Evolutionary conservation across 2,329 filamentous ascomycete species (phyloP), one percentile per base, ranked within the genome.

Genomic region (Meredithiella fracta): DNA sequence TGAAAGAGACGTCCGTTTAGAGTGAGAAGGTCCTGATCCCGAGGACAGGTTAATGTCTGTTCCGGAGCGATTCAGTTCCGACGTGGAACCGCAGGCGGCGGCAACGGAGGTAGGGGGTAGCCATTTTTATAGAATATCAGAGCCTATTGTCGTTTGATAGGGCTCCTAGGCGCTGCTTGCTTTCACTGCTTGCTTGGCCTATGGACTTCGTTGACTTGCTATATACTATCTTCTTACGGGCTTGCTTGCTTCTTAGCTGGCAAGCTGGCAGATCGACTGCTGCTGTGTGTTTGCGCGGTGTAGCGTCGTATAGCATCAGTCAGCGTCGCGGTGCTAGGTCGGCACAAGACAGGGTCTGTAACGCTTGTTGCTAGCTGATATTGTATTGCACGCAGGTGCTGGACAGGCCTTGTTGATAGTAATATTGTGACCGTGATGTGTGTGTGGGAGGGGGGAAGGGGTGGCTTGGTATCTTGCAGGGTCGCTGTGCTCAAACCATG

Each of bases 1-100:
- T 25, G 80, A 78, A 51, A 84, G 69, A n/a, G 82, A 85, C 44
- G 76, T 73, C 63, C 74, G 69, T 62, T 61, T 65, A 15, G 50
- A 38, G n/a, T 52, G 26, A 22, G 34, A 22, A 23, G 29, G 9
- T 15, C 50, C 20, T n/a, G 50, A 7, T 47, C 40, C 42, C 25
- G 25, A 9, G 11, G n/a, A 20, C 17, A 38, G 26, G 15, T 22
- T 38, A 17, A 52, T n/a, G 34, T 58, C 57, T 42, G 57, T 58
- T 31, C 40, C 57, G 29, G 57, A 47, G 31, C 53, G 49, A 34
- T 29, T 51, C 5, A 58, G 50, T 47, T 55, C 57, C 15, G 53
- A 50, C 53, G 57, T 40, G 57, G 57, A n/a, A 56, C 40, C 17
- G 40, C 34, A 20, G 47, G 53, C 20, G 53, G 29, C 52, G 47